phyloP scores from a whole-genome alignment of 257 asterid species.

The Rehmannia glutinosa region DNA sequence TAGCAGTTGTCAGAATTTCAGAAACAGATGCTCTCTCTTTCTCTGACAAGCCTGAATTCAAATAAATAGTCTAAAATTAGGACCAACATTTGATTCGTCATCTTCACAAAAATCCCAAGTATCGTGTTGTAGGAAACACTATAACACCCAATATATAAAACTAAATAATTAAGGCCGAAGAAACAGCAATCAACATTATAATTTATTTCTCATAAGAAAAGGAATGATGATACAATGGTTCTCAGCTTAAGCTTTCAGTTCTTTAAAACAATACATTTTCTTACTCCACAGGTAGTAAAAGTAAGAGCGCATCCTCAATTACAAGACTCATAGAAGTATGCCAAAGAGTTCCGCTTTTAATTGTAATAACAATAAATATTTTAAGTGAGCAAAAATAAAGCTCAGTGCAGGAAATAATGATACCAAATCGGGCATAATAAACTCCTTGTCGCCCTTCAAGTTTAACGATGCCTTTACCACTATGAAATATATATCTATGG shows the following conservation, averaged over 20 bases:
- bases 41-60: slow-evolving; percentile 49
- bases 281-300: no score
- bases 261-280: no score
- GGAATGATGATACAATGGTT: neutral
- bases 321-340: no score
- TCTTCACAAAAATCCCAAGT: neutral
- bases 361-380: neutral
- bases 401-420: neutral
- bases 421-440: neutral
- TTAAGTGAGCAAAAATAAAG: neutral
- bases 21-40: slow-evolving; percentile 45
- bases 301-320: no score
- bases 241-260: neutral
- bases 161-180: neutral
- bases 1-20: slow-evolving; percentile 36
- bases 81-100: neutral
- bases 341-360: neutral
- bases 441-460: neutral
- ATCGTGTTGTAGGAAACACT: neutral
- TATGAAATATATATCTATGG: no score
- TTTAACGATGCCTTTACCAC: neutral
- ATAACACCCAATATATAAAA: neutral
- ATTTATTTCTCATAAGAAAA: neutral
- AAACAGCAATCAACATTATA: neutral
- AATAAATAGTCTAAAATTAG: neutral